Base-by-base conservation (phyloP, 148 eudicot genomes). In the Chenopodium formosanum region DNA sequence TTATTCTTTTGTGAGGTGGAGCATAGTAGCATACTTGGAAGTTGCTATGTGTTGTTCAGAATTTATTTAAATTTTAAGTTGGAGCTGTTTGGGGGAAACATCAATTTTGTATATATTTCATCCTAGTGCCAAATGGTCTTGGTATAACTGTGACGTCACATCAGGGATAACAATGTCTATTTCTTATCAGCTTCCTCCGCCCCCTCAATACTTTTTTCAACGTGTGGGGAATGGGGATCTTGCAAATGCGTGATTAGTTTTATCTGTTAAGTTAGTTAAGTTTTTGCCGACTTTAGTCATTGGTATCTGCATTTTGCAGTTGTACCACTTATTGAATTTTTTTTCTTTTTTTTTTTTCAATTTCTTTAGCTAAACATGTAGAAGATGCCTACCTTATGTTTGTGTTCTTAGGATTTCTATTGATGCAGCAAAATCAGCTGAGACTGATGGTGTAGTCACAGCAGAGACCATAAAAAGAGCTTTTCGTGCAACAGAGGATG, bases 401-500 rank as follows among this genome's bases (percentile, higher is more conserved):
- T 84, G 86, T 70, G 40, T 80, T 86, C 86, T 86, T 83, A 84
- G 88, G 81, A 78, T 84, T 86, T 84, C 82, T 84, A 77, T 86
- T 87, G 81, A 70, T 92, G 91, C 92, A 90, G 93, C 76, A 86
- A 75, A 82, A 12, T 71, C 86, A 79, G 86, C 90, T 37, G 89
- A 89, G 73, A 80, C 75, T 52, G 71, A 70, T 58, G 92, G 95
- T 79, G 79, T 82, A 70, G 89, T 92, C 76, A 91, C 94, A 69
- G 84, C 80, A 7, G 94, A 92, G 40, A 88, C 92, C 76, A 91
- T 92, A 66, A 80, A 58, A 81, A 86, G 88, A 79, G 91, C 94
- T 71, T 90, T 91, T 81, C 88, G 79, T 20, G 89, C 81, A 82
- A 90, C 94, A 29, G 94, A 91, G 83, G 86, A 85, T 71, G 94